Conservation (phyloP, 225 moss, liverwort and hornwort genomes). For the Takakia lepidozioides region DNA sequence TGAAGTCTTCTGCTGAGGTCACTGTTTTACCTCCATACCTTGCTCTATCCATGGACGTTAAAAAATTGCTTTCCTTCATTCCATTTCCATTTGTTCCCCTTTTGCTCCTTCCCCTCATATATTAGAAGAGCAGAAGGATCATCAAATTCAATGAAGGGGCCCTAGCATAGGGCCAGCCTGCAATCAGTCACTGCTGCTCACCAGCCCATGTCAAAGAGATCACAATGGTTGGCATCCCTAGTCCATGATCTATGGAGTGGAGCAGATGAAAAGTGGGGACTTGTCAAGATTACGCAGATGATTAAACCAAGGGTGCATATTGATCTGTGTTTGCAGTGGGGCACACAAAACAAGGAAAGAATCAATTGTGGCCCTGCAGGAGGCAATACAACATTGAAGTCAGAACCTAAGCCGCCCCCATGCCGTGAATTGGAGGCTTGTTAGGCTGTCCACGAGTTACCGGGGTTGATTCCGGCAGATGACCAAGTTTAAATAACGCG, state of each 20-base stretch:
- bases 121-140: too few relatives aligned
- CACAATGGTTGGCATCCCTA: too few relatives aligned
- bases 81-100: neutral
- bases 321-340: conserved; percentile 47
- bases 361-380: conserved; percentile 70
- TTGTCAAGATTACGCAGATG: neutral
- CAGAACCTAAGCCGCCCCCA: conserved; percentile 59
- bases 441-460: too few relatives aligned
- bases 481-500: too few relatives aligned
- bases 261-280: neutral
- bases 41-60: neutral
- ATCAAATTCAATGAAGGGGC: too few relatives aligned
- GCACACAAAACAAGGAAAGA: conserved; percentile 72
- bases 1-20: too few relatives aligned
- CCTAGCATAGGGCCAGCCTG: too few relatives aligned
- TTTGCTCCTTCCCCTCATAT: too few relatives aligned
- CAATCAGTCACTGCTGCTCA: too few relatives aligned
- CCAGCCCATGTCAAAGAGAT: too few relatives aligned
- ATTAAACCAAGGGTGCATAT: neutral
- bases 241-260: neutral
- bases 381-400: conserved; percentile 62
- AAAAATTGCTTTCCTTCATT: neutral
- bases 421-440: conserved; percentile 72
- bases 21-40: too few relatives aligned
- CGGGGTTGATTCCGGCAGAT: too few relatives aligned